phyloP scores from a whole-genome alignment of 371 early-diverging fungal genomes.

The Mortierella sp. region DNA sequence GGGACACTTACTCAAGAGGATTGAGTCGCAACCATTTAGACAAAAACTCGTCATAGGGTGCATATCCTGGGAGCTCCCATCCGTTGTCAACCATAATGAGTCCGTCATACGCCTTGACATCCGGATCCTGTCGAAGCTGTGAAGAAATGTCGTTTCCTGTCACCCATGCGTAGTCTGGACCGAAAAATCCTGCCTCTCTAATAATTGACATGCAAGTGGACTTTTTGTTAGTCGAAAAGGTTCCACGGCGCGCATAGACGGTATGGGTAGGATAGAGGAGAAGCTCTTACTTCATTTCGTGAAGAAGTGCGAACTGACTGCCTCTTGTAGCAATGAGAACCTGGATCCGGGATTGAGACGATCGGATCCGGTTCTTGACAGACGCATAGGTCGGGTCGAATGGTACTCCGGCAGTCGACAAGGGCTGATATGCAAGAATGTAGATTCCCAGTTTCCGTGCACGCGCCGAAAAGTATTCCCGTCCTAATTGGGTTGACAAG shows the following conservation, averaged over 20 bases:
- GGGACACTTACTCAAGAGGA: neutral
- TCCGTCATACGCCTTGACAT: slow-evolving; percentile 18
- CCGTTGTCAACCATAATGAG: slow-evolving; percentile 30
- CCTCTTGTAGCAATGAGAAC: neutral
- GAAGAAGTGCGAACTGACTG: neutral
- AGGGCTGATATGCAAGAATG: slow-evolving; percentile 8
- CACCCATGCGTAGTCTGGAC: slow-evolving; percentile 23
- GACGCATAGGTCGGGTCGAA: slow-evolving; percentile 5
- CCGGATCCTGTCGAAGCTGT: neutral
- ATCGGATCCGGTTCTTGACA: neutral
- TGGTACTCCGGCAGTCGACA: neutral
- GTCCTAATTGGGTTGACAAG: slow-evolving; percentile 1
- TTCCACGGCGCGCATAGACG: neutral
- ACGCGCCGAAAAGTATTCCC: slow-evolving; percentile 10
- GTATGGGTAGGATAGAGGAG: neutral
- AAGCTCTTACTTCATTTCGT: neutral
- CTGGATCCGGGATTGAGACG: neutral
- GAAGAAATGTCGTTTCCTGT: slow-evolving; percentile 17
- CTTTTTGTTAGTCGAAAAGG: neutral
- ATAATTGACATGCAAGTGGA: neutral
- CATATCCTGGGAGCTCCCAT: slow-evolving; percentile 22
- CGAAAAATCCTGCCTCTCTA: slow-evolving; percentile 14
- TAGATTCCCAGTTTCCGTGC: slow-evolving; percentile 6
- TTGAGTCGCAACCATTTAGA: slow-evolving; percentile 15
- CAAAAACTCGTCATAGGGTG: slow-evolving; percentile 15